Conservation (phyloP, 2,329 filamentous ascomycete genomes). For the Raffaelea deltoideospora region DNA sequence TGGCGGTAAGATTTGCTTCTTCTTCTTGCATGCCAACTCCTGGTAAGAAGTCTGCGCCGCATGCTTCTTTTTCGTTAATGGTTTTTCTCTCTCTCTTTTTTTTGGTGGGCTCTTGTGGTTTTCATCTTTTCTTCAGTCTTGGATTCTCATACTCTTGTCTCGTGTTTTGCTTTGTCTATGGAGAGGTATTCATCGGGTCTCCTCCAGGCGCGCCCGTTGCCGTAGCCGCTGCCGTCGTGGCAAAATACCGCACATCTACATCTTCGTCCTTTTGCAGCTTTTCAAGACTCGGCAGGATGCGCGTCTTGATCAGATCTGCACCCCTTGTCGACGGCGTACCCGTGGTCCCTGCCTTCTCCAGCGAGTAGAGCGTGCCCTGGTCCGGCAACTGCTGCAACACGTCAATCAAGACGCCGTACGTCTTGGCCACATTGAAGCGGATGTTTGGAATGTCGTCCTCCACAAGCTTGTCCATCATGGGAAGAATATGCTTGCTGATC, state of each 20-base stretch:
- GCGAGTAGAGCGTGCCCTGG: constrained; percentile 67
- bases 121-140: constrained; percentile 11
- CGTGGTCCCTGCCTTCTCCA: constrained; percentile 62
- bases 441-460: constrained; percentile 96
- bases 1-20: too few species aligned
- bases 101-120: too few species aligned
- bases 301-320: constrained; percentile 68
- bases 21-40: too few species aligned
- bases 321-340: constrained; percentile 53
- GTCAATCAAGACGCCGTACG: constrained; percentile 77
- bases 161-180: constrained; percentile 42
- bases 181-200: constrained; percentile 51
- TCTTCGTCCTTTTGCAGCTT: constrained; percentile 96
- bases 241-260: constrained; percentile 96
- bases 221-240: constrained; percentile 66
- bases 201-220: constrained; percentile 32
- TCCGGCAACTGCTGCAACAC: constrained; percentile 86
- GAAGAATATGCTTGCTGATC: constrained; percentile 82
- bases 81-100: constrained; percentile 3
- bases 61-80: too few species aligned
- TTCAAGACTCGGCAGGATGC: constrained; percentile 77
- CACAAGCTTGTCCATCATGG: constrained; percentile 90
- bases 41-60: too few species aligned
- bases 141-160: constrained; percentile 8
- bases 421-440: constrained; percentile 98